Conservation (phyloP, 2,329 filamentous ascomycete genomes). For the Biscogniauxia marginata region DNA sequence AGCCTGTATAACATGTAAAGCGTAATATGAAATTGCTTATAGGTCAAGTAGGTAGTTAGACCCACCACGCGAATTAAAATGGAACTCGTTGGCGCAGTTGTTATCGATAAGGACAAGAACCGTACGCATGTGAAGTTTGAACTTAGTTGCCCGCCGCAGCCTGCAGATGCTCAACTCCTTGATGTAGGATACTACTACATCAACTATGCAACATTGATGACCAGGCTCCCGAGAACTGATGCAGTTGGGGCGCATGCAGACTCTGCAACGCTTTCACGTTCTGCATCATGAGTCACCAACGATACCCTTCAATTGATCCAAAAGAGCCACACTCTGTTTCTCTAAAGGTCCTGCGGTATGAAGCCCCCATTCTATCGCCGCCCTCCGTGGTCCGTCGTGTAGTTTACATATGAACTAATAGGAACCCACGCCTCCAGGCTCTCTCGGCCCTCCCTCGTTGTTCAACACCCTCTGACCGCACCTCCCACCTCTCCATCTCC, state of each 20-base stretch:
- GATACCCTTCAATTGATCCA: slow-evolving; percentile 55
- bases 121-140: too few species aligned
- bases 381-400: background rate
- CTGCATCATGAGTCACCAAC: slow-evolving; percentile 54
- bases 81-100: too few species aligned
- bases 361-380: slow-evolving; percentile 1
- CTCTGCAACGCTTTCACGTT: slow-evolving; percentile 3
- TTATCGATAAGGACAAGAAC: background rate
- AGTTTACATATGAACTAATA: slow-evolving; percentile 2
- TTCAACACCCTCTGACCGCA: slow-evolving; percentile 63
- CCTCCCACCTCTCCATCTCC: slow-evolving; percentile 39
- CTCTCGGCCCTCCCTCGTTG: slow-evolving; percentile 74
- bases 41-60: background rate
- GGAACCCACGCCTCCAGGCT: slow-evolving; percentile 54
- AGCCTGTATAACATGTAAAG: background rate
- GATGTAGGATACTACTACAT: too few species aligned
- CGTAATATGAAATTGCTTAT: background rate
- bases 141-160: too few species aligned
- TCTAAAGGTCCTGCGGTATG: slow-evolving; percentile 70
- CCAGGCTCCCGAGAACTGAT: background rate
- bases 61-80: background rate
- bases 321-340: slow-evolving; percentile 80
- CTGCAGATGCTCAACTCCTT: too few species aligned
- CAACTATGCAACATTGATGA: background rate
- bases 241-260: background rate